A percentile compares a stretch with the other conserved stretches of the same genome.
These are phyloP conservation scores for Zizania latifolia DNA, from an alignment of 176 grass and related monocot genomes.

Conservation along the genomic window DNA sequence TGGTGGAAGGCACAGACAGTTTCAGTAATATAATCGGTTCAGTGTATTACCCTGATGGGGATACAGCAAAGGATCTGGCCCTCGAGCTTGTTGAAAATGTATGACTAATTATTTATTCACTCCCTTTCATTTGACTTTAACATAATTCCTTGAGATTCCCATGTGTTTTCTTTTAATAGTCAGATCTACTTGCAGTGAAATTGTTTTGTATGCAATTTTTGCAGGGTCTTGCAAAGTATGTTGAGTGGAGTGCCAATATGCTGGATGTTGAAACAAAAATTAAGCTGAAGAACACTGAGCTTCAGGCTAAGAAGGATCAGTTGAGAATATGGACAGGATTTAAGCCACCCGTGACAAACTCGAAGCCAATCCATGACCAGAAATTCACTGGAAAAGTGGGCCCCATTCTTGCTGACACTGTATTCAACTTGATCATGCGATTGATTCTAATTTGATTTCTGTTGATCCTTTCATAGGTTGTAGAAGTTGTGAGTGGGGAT, in stretches of 20 bases:
- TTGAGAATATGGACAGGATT: slow-evolving; percentile 85
- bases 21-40: slow-evolving; percentile 92
- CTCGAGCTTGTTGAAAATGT: slow-evolving; percentile 96
- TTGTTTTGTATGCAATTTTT: slow-evolving; percentile 11
- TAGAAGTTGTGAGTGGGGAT: slow-evolving; percentile 95
- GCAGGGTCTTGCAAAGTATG: slow-evolving; percentile 94
- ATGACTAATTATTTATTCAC: slow-evolving; percentile 24
- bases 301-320: slow-evolving; percentile 89
- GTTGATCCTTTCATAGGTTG: slow-evolving; percentile 58
- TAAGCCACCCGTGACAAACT: slow-evolving; percentile 76
- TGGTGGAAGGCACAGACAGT: slow-evolving; percentile 92
- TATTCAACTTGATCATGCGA: slow-evolving; percentile 7
- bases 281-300: slow-evolving; percentile 77
- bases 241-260: slow-evolving; percentile 98
- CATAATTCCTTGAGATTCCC: neutral
- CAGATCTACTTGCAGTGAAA: neutral
- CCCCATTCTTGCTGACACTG: neutral
- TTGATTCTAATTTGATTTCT: slow-evolving; percentile 5
- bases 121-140: neutral
- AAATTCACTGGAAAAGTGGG: slow-evolving; percentile 90
- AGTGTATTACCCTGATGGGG: slow-evolving; percentile 91
- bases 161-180: slow-evolving; percentile 14
- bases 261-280: slow-evolving; percentile 90
- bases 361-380: slow-evolving; percentile 84
- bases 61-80: slow-evolving; percentile 75